These are phyloP conservation scores for Agarophyton chilense DNA, from an alignment of 23 red algal genomes.

Conservation along the genomic window DNA sequence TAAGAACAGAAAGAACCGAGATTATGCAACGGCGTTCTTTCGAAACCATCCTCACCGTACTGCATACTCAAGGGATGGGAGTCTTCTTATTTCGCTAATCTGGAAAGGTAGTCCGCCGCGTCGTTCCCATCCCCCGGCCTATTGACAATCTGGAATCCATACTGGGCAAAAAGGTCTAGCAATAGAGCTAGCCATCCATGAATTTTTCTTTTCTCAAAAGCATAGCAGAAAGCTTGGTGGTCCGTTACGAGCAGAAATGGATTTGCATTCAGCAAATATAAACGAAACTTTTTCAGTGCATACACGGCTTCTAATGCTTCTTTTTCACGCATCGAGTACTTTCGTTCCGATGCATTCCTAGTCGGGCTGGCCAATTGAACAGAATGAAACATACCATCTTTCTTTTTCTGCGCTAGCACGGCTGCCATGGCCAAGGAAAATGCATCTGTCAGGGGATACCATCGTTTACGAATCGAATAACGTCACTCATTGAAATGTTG, in stretches of 20 bases:
- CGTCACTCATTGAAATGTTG: no score
- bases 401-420: background rate
- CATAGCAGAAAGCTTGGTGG: no score
- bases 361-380: background rate
- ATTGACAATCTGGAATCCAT: background rate
- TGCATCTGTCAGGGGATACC: no score
- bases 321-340: background rate
- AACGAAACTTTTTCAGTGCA: background rate
- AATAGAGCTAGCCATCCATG: background rate
- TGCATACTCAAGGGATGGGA: no score
- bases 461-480: no score
- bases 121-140: background rate
- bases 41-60: no score
- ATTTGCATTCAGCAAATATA: background rate
- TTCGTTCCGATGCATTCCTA: background rate
- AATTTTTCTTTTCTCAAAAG: background rate
- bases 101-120: background rate
- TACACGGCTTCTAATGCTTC: background rate
- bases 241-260: background rate
- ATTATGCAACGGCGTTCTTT: no score
- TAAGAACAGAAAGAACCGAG: no score
- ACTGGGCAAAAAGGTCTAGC: background rate
- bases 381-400: background rate
- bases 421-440: no score
- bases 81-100: no score